These are phyloP conservation scores for Pseudocercospora fuligena DNA, from an alignment of 2,329 filamentous ascomycete genomes.

Conservation along the genomic window DNA sequence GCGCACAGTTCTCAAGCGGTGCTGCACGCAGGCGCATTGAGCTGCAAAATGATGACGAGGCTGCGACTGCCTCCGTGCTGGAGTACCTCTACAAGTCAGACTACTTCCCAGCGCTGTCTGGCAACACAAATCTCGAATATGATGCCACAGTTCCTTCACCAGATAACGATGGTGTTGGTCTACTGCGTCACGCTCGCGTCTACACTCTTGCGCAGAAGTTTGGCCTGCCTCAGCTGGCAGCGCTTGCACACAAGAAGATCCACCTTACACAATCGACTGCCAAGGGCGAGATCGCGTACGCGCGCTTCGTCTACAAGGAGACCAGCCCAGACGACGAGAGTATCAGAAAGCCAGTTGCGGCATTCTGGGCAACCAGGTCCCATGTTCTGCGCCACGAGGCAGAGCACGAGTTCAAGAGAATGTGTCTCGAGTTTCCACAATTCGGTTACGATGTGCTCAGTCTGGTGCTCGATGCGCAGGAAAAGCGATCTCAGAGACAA, in stretches of 20 bases:
- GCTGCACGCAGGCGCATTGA: conserved; percentile 67
- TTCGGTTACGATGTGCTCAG: conserved; percentile 92
- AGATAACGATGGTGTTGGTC: conserved; percentile 79
- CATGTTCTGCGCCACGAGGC: conserved; percentile 85
- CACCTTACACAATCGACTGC: conserved; percentile 88
- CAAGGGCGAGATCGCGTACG: conserved; percentile 88
- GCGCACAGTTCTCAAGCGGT: conserved; percentile 63
- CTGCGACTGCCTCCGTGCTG: conserved; percentile 77
- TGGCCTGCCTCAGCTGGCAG: conserved; percentile 67
- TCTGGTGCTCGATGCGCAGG: conserved; percentile 58
- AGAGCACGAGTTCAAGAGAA: conserved; percentile 78
- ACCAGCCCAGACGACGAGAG: conserved; percentile 70
- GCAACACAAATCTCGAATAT: conserved; percentile 67
- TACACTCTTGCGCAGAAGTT: conserved; percentile 88
- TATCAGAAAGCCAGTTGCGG: conserved; percentile 82
- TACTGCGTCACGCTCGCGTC: conserved; percentile 85
- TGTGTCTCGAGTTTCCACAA: conserved; percentile 88
- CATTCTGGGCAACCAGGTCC: conserved; percentile 82
- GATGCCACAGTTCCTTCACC: conserved; percentile 68
- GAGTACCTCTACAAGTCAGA: conserved; percentile 85
- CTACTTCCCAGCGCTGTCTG: conserved; percentile 74
- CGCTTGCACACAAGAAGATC: conserved; percentile 84
- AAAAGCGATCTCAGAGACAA: conserved; percentile 48
- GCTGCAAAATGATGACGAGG: conserved; percentile 69
- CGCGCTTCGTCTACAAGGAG: conserved; percentile 84